Conservation (phyloP, 495 filamentous ascomycete species). For the Jackrogersella multiformis region DNA sequence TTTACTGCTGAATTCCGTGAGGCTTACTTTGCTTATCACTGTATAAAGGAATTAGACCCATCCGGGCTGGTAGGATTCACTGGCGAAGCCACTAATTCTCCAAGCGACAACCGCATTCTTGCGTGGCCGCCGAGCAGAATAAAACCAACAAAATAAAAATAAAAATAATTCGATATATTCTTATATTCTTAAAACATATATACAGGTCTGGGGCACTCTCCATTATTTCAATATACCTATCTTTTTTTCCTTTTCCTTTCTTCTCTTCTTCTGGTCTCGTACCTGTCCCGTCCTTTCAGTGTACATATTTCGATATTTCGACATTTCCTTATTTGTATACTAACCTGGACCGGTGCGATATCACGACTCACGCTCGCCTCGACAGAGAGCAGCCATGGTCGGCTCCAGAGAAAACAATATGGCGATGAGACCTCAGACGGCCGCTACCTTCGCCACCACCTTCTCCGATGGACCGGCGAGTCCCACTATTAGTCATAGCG, state of each 20-base stretch:
- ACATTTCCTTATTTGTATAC: slow-evolving; percentile 1
- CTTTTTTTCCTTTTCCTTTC: neutral
- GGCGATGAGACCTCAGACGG: slow-evolving; percentile 45
- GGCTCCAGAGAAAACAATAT: slow-evolving; percentile 20
- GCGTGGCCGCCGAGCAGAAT: slow-evolving; percentile 1
- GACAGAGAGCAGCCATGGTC: slow-evolving; percentile 35
- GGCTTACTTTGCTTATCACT: slow-evolving; percentile 1
- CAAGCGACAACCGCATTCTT: slow-evolving; percentile 3
- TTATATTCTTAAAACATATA: slow-evolving; percentile 1
- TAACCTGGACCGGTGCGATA: slow-evolving; percentile 19
- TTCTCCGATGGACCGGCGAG: slow-evolving; percentile 21
- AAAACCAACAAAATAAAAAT: neutral
- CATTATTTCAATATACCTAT: slow-evolving; percentile 1
- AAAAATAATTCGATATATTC: neutral
- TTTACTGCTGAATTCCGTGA: slow-evolving; percentile 10
- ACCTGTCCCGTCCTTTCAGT: slow-evolving; percentile 12
- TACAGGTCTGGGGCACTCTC: slow-evolving; percentile 22
- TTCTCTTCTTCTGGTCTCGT: slow-evolving; percentile 19
- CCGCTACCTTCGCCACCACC: slow-evolving; percentile 18
- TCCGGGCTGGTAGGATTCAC: neutral
- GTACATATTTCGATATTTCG: slow-evolving; percentile 6
- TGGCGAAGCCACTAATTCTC: neutral
- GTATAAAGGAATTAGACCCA: slow-evolving; percentile 23
- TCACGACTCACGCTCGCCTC: slow-evolving; percentile 4
- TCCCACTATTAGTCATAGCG: slow-evolving; percentile 48